Percentiles rank a stretch among this genome's conserved stretches.
Conservation (phyloP, 177 flowering plant species). For the Vitis hybrid region DNA sequence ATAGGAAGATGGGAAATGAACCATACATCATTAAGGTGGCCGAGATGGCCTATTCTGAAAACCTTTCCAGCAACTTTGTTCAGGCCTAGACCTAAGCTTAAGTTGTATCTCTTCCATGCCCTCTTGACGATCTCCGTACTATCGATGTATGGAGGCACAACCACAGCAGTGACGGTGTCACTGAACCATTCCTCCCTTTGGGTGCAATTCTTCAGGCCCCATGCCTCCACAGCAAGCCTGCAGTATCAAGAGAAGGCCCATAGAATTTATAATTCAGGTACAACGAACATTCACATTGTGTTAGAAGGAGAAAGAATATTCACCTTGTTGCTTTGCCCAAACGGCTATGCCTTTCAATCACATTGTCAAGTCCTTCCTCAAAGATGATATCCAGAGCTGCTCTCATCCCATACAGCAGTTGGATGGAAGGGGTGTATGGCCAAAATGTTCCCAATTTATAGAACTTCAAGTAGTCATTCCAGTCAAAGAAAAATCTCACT, state of each 20-base stretch:
- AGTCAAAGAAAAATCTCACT: conserved; percentile 89
- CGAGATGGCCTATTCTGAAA: conserved; percentile 98
- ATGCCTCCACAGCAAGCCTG: conserved; percentile 95
- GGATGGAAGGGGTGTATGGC: conserved; percentile 99
- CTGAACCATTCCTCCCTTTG: conserved; percentile 94
- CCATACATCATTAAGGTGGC: conserved; percentile 82
- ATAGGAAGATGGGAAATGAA: background rate
- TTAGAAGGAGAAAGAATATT: background rate
- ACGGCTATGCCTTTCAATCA: conserved; percentile 82
- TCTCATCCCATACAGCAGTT: conserved; percentile 82
- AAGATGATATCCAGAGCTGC: conserved; percentile 91
- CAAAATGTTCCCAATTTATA: conserved; percentile 87
- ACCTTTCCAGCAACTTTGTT: conserved; percentile 97
- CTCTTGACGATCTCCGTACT: conserved; percentile 79
- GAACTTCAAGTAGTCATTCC: conserved; percentile 93
- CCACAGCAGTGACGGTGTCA: conserved; percentile 93
- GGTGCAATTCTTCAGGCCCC: conserved; percentile 97
- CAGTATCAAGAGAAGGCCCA: conserved; percentile 7
- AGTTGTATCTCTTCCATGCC: conserved; percentile 92
- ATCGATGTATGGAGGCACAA: conserved; percentile 83
- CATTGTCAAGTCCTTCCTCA: conserved; percentile 97
- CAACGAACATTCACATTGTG: background rate
- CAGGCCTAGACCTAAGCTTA: conserved; percentile 91
- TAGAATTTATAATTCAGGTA: background rate
- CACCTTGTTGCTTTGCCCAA: conserved; percentile 91